Conservation (phyloP, 106 monocot species). For the Hemerocallis citrina region DNA sequence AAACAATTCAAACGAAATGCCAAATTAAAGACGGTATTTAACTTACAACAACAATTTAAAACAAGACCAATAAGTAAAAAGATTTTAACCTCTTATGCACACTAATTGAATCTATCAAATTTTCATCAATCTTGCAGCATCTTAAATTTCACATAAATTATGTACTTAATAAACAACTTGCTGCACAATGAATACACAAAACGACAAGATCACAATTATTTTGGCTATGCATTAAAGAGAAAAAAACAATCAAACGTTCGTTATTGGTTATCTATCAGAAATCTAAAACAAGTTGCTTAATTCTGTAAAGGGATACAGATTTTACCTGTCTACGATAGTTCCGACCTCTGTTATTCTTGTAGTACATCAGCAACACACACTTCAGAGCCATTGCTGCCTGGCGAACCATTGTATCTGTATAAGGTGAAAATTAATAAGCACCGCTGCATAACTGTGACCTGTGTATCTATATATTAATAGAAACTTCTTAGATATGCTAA, state of each 20-base stretch:
- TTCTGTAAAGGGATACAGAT: too few species aligned
- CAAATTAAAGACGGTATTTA: too few species aligned
- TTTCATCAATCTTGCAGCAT: neutral
- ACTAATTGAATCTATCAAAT: too few species aligned
- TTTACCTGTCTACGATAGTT: conserved; percentile 86
- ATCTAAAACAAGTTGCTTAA: neutral
- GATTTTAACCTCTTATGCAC: too few species aligned
- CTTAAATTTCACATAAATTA: neutral
- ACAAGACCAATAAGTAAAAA: too few species aligned
- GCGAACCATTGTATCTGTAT: conserved; percentile 84
- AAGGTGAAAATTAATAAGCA: conserved; percentile 10
- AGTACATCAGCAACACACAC: conserved; percentile 69
- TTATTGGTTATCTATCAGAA: neutral
- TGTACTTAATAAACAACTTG: neutral
- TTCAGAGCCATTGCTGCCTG: conserved; percentile 86
- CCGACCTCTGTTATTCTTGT: conserved; percentile 74
- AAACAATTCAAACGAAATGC: too few species aligned
- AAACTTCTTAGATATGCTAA: too few species aligned
- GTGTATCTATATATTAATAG: too few species aligned
- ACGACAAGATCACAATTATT: neutral
- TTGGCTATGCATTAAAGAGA: too few species aligned
- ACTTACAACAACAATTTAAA: too few species aligned
- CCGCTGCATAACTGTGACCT: neutral
- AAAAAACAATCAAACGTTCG: too few species aligned
- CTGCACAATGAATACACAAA: neutral